Conservation (phyloP, 108 stramenopile species). For the Pseudonitzschia multiseries region DNA sequence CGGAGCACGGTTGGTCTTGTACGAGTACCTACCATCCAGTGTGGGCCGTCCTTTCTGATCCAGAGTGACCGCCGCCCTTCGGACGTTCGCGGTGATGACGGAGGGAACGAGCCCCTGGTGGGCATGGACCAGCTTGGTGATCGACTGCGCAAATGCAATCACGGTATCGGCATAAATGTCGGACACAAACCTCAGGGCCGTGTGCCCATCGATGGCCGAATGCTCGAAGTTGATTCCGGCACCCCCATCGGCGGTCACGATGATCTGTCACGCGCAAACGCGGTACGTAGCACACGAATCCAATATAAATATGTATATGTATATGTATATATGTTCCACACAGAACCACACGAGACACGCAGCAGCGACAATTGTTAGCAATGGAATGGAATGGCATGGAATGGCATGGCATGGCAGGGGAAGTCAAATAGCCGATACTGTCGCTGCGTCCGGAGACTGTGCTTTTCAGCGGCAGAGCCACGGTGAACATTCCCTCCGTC, state of each 20-base stretch:
- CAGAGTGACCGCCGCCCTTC: constrained; percentile 41
- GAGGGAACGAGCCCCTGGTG: constrained; percentile 49
- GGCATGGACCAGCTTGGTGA: constrained; percentile 74
- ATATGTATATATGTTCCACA: too few species aligned
- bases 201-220: constrained; percentile 88
- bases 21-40: constrained; percentile 43
- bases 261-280: constrained; percentile 22
- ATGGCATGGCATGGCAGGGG: too few species aligned
- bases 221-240: constrained; percentile 87
- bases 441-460: constrained; percentile 79
- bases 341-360: too few species aligned
- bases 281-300: too few species aligned
- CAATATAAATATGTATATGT: too few species aligned
- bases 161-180: constrained; percentile 87
- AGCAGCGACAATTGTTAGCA: too few species aligned
- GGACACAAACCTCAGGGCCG: constrained; percentile 77
- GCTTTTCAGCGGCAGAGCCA: constrained; percentile 69
- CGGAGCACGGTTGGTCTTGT: too few species aligned
- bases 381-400: too few species aligned
- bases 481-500: too few species aligned
- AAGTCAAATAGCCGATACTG: neutral
- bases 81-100: constrained; percentile 65
- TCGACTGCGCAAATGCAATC: constrained; percentile 81
- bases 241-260: constrained; percentile 52
- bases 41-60: constrained; percentile 32